Conservation (phyloP, 2,329 filamentous ascomycete genomes). For the Pestalotiopsis sp. region DNA sequence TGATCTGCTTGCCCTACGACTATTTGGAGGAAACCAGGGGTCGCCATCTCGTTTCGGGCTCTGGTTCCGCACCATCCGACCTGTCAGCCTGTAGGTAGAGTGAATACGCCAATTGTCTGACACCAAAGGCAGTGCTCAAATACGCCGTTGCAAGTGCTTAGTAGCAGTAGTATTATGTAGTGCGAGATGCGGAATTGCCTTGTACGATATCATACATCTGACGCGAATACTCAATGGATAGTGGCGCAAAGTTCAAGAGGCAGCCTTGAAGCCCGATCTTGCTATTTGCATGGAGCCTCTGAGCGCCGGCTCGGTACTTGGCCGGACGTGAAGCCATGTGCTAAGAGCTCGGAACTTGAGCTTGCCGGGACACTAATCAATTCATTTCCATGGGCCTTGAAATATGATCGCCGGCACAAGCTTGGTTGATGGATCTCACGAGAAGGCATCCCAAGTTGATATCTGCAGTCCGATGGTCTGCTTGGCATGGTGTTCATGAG, state of each 20-base stretch:
- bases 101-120: background rate
- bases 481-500: background rate
- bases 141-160: background rate
- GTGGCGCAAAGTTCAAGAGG: no score
- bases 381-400: background rate
- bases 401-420: background rate
- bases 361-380: background rate
- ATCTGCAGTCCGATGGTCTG: background rate
- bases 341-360: background rate
- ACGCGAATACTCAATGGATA: background rate
- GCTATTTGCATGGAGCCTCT: background rate
- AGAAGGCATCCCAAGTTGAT: background rate
- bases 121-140: background rate
- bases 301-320: background rate
- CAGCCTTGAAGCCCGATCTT: background rate
- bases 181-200: background rate
- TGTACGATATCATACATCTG: background rate
- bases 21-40: background rate
- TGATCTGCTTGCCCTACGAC: background rate
- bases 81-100: background rate
- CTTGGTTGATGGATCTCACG: background rate
- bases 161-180: background rate
- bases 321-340: background rate
- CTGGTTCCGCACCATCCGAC: background rate
- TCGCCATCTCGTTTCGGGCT: background rate